Evolutionary conservation across 495 filamentous ascomycete genomes (phyloP).

Genomic region (Sordaria brevicollis): DNA sequence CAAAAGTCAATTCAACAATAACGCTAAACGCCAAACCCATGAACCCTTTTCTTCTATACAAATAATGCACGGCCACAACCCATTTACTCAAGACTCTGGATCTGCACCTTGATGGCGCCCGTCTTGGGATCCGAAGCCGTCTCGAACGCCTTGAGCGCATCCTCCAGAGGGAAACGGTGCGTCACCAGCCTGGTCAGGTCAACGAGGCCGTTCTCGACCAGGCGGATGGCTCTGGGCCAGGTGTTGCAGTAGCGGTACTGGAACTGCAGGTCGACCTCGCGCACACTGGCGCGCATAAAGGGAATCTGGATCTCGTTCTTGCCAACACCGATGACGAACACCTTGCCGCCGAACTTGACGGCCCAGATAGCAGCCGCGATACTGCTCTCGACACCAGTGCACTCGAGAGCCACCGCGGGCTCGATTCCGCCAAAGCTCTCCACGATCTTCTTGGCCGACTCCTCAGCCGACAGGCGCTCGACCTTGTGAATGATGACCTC

Average conservation of each 20-base stretch:
- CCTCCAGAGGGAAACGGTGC: slow-evolving; percentile 75
- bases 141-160: slow-evolving; percentile 81
- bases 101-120: slow-evolving; percentile 93
- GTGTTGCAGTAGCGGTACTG: slow-evolving; percentile 95
- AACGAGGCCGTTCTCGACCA: slow-evolving; percentile 73
- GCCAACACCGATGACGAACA: slow-evolving; percentile 87
- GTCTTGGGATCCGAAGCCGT: slow-evolving; percentile 79
- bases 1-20: neutral
- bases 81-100: slow-evolving; percentile 48
- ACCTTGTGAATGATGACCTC: slow-evolving; percentile 69
- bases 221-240: slow-evolving; percentile 85
- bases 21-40: neutral
- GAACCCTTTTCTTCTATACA: neutral
- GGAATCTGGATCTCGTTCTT: slow-evolving; percentile 90
- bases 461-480: slow-evolving; percentile 54
- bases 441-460: slow-evolving; percentile 57
- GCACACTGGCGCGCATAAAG: slow-evolving; percentile 82
- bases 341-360: slow-evolving; percentile 85
- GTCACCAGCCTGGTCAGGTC: slow-evolving; percentile 74
- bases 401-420: slow-evolving; percentile 72
- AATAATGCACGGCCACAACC: neutral
- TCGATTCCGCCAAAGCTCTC: slow-evolving; percentile 58
- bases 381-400: slow-evolving; percentile 85
- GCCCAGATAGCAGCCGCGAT: slow-evolving; percentile 78
- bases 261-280: slow-evolving; percentile 89